A percentile compares a stretch with the other conserved stretches of the same genome.
Evolutionary conservation across 2,329 filamentous ascomycete species (phyloP).

Genomic region (Xylaria sp.): DNA sequence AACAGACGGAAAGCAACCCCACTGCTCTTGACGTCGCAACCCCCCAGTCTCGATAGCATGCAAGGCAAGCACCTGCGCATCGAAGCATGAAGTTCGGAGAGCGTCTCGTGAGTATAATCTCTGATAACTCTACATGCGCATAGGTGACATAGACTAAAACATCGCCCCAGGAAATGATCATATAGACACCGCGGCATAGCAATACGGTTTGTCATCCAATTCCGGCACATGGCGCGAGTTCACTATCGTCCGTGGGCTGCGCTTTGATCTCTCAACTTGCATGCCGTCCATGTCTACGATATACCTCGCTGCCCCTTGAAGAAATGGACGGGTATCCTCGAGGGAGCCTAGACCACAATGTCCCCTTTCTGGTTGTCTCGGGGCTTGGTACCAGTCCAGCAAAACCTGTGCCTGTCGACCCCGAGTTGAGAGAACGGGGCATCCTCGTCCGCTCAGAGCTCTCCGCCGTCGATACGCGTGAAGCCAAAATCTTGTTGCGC

Average conservation of each 20-base stretch:
- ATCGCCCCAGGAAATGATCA: background rate
- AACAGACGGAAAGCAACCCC: too few relatives aligned
- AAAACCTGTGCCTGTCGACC: conserved; percentile 50
- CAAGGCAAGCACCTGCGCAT: background rate
- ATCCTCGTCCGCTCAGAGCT: conserved; percentile 73
- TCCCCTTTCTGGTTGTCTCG: conserved; percentile 82
- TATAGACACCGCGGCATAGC: background rate
- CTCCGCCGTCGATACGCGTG: conserved; percentile 67
- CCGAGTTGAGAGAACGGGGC: conserved; percentile 62
- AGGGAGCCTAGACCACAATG: conserved; percentile 84
- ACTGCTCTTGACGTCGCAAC: background rate
- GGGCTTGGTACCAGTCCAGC: conserved; percentile 64
- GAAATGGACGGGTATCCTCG: conserved; percentile 79
- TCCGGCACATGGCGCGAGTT: conserved; percentile 8
- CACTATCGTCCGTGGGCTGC: conserved; percentile 15
- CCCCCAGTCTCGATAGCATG: background rate
- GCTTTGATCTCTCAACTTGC: conserved; percentile 12
- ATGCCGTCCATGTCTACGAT: conserved; percentile 31
- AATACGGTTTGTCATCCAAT: background rate
- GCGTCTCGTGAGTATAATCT: background rate
- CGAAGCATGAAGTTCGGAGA: background rate
- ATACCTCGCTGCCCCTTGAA: conserved; percentile 14
- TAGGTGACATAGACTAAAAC: background rate
- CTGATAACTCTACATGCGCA: background rate
- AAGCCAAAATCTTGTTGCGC: conserved; percentile 68